Conservation (phyloP, 1,284 basidiomycete species). For the Athelia psychrophila region DNA sequence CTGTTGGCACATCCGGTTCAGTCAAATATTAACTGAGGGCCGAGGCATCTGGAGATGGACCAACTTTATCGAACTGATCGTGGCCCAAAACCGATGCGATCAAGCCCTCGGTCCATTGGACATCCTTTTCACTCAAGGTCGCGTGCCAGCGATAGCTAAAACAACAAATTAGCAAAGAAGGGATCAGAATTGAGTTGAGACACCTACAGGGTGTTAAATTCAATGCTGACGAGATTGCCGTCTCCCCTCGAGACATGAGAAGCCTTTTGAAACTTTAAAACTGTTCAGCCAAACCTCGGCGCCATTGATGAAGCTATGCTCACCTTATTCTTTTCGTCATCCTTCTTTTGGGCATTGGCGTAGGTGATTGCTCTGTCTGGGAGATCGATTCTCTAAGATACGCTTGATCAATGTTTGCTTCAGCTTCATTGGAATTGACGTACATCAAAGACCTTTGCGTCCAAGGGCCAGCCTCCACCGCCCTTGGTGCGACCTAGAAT, state of each 20-base stretch:
- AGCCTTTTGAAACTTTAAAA: no score
- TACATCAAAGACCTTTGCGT: slow-evolving; percentile 40
- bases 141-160: slow-evolving; percentile 31
- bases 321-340: no score
- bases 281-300: no score
- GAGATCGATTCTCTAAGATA: slow-evolving; percentile 11
- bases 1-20: no score
- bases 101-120: slow-evolving; percentile 37
- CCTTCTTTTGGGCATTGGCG: no score
- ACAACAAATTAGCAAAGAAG: no score
- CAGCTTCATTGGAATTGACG: not conserved
- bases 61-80: slow-evolving; percentile 29
- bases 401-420: not conserved
- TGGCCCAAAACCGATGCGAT: slow-evolving; percentile 29
- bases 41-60: slow-evolving; percentile 5
- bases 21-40: no score
- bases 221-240: slow-evolving; percentile 48
- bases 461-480: slow-evolving; percentile 39
- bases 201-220: slow-evolving; percentile 47
- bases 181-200: no score
- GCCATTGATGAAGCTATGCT: no score
- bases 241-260: slow-evolving; percentile 26
- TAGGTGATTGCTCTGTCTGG: not conserved
- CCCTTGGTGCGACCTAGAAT: no score
- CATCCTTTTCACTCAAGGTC: slow-evolving; percentile 40